Conservation (phyloP, 1,284 basidiomycete genomes). For the Cutaneotrichosporon arboriforme region DNA sequence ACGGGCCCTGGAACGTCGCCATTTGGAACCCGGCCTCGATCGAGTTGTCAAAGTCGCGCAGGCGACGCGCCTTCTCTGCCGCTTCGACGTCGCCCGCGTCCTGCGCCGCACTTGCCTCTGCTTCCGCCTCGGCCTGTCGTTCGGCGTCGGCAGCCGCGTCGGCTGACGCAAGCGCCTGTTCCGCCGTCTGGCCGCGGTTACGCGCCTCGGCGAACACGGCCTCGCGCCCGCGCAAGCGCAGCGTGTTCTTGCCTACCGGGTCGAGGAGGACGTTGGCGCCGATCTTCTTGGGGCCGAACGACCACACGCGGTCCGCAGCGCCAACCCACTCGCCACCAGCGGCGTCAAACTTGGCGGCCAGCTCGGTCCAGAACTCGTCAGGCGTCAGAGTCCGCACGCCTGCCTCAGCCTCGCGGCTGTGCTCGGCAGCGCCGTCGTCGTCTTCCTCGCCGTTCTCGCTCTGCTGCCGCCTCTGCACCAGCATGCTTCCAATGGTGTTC, state of each 20-base stretch:
- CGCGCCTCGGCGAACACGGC: slow-evolving; percentile 38
- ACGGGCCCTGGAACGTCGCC: slow-evolving; percentile 84
- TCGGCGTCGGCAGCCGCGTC: slow-evolving; percentile 23
- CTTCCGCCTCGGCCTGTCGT: slow-evolving; percentile 23
- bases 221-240: slow-evolving; percentile 35
- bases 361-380: slow-evolving; percentile 73
- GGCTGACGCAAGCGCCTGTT: slow-evolving; percentile 38
- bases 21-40: slow-evolving; percentile 94
- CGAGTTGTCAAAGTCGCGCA: slow-evolving; percentile 67
- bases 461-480: slow-evolving; percentile 36
- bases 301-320: slow-evolving; percentile 71
- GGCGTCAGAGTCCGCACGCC: slow-evolving; percentile 56
- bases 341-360: slow-evolving; percentile 62
- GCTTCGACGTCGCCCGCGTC: slow-evolving; percentile 17
- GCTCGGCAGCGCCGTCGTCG: slow-evolving; percentile 20
- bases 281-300: slow-evolving; percentile 82
- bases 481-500: slow-evolving; percentile 37
- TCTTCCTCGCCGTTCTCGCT: slow-evolving; percentile 23
- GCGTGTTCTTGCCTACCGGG: slow-evolving; percentile 32
- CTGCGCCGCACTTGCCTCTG: slow-evolving; percentile 13
- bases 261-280: slow-evolving; percentile 87
- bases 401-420: slow-evolving; percentile 43
- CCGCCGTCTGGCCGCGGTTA: slow-evolving; percentile 40
- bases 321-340: slow-evolving; percentile 77
- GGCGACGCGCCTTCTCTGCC: slow-evolving; percentile 31